Conservation (phyloP, 2,329 filamentous ascomycete genomes). For the Diaporthe aspalathi region DNA sequence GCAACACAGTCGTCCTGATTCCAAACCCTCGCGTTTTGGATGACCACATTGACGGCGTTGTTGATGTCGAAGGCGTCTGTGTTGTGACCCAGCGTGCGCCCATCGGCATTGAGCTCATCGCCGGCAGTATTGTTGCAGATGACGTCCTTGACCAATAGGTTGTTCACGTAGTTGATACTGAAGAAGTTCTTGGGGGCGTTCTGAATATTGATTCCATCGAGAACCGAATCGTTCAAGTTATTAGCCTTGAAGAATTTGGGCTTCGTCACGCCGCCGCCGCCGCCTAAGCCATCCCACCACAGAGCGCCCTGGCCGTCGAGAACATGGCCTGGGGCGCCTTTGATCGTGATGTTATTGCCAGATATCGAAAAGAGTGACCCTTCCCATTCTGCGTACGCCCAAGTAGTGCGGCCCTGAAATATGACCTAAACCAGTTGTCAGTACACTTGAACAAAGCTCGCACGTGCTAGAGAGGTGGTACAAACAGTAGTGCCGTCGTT, state of each 20-base stretch:
- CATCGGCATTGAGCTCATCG: conserved; percentile 48
- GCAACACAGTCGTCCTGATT: conserved; percentile 72
- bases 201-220: conserved; percentile 61
- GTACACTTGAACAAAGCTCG: not conserved
- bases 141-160: conserved; percentile 60
- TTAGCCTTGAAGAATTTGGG: conserved; percentile 72
- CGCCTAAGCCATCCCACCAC: conserved; percentile 69
- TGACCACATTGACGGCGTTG: conserved; percentile 58
- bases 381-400: conserved; percentile 73
- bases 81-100: conserved; percentile 56
- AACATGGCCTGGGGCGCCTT: conserved; percentile 61
- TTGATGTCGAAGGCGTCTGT: conserved; percentile 67
- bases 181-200: conserved; percentile 68
- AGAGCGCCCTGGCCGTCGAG: conserved; percentile 67
- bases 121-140: conserved; percentile 69
- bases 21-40: conserved; percentile 62
- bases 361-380: conserved; percentile 73
- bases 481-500: conserved; percentile 59
- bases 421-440: conserved; percentile 55
- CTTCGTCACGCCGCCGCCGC: conserved; percentile 71
- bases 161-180: conserved; percentile 55
- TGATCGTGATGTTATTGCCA: conserved; percentile 66
- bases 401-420: conserved; percentile 75
- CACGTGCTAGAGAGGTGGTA: conserved; percentile 22
- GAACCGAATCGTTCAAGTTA: conserved; percentile 60